Base-by-base conservation (phyloP, 1,284 basidiomycete species). In the Pterulicium gracile region DNA sequence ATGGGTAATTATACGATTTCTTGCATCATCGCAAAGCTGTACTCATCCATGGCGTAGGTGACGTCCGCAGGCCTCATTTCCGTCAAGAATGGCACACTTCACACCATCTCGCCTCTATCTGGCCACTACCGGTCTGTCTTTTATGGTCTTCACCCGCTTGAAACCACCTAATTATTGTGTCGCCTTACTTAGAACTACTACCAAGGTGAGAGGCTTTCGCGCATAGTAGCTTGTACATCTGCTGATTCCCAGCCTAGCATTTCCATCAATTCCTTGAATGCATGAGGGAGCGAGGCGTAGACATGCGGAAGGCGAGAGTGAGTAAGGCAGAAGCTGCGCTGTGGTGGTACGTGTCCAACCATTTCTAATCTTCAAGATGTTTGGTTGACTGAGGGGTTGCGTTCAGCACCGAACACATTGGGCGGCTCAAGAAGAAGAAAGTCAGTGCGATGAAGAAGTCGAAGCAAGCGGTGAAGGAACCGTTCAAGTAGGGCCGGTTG, bases 61-160 rank as follows among this genome's bases (percentile, higher is more conserved):
- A 77, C 77, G 1, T 81, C 78, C 1, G 80, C 82, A 3, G 82
- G 82, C 2, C 61, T 85, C 17, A 79, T 86, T 46, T 73, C 77
- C 1, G 79, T 85, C 17, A 76, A 81, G 52, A 62, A 79, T 32
- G 83, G 83, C 1, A 51, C 75, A 27, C 75, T 87, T 45, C 73
- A 79, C 47, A 78, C 70, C 1, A 61, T 87, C 1, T 80, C 75
- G 1, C 84, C 84, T 1, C 62, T 83, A 1, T 80, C 77, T 4
- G 82, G 82, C 0, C 81, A 85, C 54, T 87, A 86, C 57, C 65
- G 74, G 72, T 70, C 43, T 27, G 61, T 51, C 7, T 5, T 35
- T 22, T 42, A n/a, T n/a, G n/a, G n/a, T n/a, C n/a, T n/a, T n/a
- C 14, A 34, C 15, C 27, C 27, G 19, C 42, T 22, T n/a, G n/a